phyloP scores from a whole-genome alignment of 345 rosid genomes.

The Eucalyptus urophylla region DNA sequence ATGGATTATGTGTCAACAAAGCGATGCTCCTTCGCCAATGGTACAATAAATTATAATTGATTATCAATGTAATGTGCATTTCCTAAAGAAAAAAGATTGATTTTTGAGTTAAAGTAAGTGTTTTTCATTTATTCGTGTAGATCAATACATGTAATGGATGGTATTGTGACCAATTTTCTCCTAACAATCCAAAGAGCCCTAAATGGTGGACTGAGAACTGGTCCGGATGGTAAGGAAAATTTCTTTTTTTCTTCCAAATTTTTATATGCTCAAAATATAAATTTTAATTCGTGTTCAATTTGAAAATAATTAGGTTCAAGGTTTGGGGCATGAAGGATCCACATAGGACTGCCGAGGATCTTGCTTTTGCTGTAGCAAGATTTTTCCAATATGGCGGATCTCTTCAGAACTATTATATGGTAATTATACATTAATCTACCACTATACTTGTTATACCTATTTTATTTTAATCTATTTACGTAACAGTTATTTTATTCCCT shows the following conservation, averaged over 20 bases:
- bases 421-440: not conserved
- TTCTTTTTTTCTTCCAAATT: not conserved
- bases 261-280: not conserved
- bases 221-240: slow-evolving; percentile 19
- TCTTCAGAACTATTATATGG: slow-evolving; percentile 39
- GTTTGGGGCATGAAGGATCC: slow-evolving; percentile 18
- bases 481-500: not conserved
- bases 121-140: not conserved
- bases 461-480: not conserved
- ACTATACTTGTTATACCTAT: not conserved
- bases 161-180: slow-evolving; percentile 20
- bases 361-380: slow-evolving; percentile 37
- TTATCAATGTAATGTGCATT: not conserved
- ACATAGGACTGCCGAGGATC: slow-evolving; percentile 30
- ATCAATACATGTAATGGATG: slow-evolving; percentile 26
- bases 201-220: slow-evolving; percentile 42
- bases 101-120: no score
- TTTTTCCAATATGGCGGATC: slow-evolving; percentile 32
- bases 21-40: slow-evolving; percentile 19
- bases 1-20: slow-evolving; percentile 38
- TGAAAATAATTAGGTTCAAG: slow-evolving; percentile 11
- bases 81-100: not conserved
- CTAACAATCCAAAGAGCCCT: slow-evolving; percentile 9
- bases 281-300: not conserved
- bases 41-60: not conserved